Evolutionary conservation across 805 yeast species (phyloP).

Genomic region (Ogataea corticis): DNA sequence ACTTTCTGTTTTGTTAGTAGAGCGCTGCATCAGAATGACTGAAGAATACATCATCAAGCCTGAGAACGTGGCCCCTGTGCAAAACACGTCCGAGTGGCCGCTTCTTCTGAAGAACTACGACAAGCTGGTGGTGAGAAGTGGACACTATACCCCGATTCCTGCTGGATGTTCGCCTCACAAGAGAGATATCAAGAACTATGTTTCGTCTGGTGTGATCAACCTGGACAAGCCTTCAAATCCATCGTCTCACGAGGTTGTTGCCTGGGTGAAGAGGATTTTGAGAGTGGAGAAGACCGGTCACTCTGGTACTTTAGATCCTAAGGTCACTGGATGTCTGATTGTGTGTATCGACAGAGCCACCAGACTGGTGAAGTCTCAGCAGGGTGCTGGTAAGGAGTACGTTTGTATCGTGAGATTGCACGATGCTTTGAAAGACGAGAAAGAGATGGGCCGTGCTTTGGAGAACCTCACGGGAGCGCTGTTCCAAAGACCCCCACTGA

Average conservation of each 20-base stretch:
- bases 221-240: conserved; percentile 98
- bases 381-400: conserved; percentile 99
- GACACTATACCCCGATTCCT: conserved; percentile 97
- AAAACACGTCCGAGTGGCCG: conserved; percentile 95
- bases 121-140: conserved; percentile 89
- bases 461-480: conserved; percentile 98
- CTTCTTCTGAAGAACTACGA: conserved; percentile 90
- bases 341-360: conserved; percentile 99
- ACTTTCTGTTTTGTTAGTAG: background rate
- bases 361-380: conserved; percentile 96
- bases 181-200: conserved; percentile 87
- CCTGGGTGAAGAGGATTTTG: conserved; percentile 96
- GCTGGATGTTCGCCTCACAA: conserved; percentile 92
- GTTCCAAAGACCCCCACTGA: conserved; percentile 98
- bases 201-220: conserved; percentile 94
- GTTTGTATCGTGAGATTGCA: conserved; percentile 96
- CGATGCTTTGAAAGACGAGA: conserved; percentile 87
- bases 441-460: conserved; percentile 77
- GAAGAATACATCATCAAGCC: conserved; percentile 79
- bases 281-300: conserved; percentile 98
- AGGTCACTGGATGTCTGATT: conserved; percentile 96
- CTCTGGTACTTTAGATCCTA: conserved; percentile 97
- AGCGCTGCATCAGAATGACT: conserved; percentile 27
- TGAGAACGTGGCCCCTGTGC: conserved; percentile 71
- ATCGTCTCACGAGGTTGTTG: conserved; percentile 98